These are phyloP conservation scores for Penicillium ochrochloron DNA, from an alignment of 495 filamentous ascomycete species.

Conservation along the genomic window DNA sequence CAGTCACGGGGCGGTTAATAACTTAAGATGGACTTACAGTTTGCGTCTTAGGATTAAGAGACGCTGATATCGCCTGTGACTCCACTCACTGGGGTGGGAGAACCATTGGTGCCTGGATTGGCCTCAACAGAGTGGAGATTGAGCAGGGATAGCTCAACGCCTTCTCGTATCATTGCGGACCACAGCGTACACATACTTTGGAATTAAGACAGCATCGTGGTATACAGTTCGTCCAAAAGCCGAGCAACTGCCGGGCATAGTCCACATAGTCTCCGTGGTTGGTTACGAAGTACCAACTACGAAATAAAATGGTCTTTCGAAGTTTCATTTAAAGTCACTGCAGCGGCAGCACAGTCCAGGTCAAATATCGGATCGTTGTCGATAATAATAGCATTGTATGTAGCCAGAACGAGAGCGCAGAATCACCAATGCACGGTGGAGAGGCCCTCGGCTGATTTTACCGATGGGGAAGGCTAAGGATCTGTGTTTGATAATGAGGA, in stretches of 20 bases:
- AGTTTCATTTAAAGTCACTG: background rate
- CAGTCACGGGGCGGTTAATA: background rate
- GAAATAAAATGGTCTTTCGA: background rate
- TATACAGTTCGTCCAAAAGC: background rate
- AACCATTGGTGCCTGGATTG: slow-evolving; percentile 3
- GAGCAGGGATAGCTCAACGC: background rate
- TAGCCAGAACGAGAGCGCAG: background rate
- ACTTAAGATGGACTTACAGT: background rate
- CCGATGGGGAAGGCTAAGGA: background rate
- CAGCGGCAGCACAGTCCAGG: background rate
- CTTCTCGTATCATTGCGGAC: slow-evolving; percentile 1
- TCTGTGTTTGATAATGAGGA: background rate
- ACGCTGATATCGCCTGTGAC: background rate
- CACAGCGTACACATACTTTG: background rate
- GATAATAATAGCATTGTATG: background rate
- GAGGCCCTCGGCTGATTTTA: background rate
- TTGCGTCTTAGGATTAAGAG: background rate
- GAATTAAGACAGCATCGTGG: background rate
- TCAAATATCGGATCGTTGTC: background rate
- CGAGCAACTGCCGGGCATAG: background rate
- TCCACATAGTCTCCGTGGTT: background rate
- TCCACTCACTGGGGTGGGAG: background rate
- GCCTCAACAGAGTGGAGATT: background rate
- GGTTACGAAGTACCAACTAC: background rate
- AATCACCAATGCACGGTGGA: background rate